Percentiles rank a stretch among this genome's conserved stretches.
Evolutionary conservation across 1,284 basidiomycete genomes (phyloP).

Genomic region (Ustanciosporium gigantosporum): DNA sequence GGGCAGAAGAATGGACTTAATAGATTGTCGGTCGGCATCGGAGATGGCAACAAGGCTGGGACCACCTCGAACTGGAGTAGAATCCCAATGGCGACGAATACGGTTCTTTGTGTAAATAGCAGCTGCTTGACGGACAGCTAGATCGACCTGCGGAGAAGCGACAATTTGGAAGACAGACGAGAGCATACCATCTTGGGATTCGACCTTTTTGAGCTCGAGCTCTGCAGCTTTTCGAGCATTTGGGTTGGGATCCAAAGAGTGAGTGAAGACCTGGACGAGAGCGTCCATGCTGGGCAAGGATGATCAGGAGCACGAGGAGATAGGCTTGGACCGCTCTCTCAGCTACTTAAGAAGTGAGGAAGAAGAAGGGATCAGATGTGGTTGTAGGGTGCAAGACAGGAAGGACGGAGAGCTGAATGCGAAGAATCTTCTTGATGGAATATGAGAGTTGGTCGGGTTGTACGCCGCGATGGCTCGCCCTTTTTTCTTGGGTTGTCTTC

Average conservation of each 20-base stretch:
- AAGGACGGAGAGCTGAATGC: too few species aligned
- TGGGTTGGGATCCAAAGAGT: slow-evolving; percentile 49
- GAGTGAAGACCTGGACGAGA: slow-evolving; percentile 34
- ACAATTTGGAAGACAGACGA: slow-evolving; percentile 52
- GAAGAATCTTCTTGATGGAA: too few species aligned
- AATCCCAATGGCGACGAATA: slow-evolving; percentile 51
- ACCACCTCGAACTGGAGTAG: slow-evolving; percentile 10
- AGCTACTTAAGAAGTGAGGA: not conserved
- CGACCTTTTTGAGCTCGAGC: slow-evolving; percentile 56
- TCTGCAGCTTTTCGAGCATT: slow-evolving; percentile 56
- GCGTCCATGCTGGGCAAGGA: slow-evolving; percentile 31
- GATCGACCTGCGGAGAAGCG: slow-evolving; percentile 38
- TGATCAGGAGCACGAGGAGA: too few species aligned
- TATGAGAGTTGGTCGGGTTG: too few species aligned
- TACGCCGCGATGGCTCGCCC: too few species aligned
- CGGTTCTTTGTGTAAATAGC: slow-evolving; percentile 60
- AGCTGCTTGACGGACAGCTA: slow-evolving; percentile 52
- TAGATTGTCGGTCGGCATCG: slow-evolving; percentile 37
- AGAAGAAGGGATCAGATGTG: slow-evolving; percentile 2
- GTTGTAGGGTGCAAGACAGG: too few species aligned
- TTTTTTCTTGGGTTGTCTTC: too few species aligned
- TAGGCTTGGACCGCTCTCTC: too few species aligned
- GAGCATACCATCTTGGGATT: slow-evolving; percentile 57
- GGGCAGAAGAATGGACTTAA: slow-evolving; percentile 42
- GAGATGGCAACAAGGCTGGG: slow-evolving; percentile 23